A percentile compares a stretch with the other conserved stretches of the same genome.
Evolutionary conservation across 2,329 filamentous ascomycete genomes (phyloP).

Genomic region (Colletotrichum siamense): DNA sequence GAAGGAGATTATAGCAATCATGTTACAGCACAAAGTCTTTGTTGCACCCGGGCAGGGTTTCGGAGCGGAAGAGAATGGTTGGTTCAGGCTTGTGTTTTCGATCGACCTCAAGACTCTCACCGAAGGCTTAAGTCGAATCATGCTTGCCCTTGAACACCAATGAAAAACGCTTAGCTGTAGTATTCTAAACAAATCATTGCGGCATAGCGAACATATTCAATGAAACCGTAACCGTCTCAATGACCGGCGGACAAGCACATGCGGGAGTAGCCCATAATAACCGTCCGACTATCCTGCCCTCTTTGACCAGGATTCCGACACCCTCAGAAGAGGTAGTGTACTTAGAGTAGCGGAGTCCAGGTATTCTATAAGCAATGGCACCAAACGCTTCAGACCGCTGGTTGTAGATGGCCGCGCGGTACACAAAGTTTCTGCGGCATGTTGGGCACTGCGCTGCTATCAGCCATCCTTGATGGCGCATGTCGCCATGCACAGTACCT

Average conservation of each 20-base stretch:
- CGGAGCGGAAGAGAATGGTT: not conserved
- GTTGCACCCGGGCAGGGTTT: not conserved
- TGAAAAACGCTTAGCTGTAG: accelerated
- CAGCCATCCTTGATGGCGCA: not conserved
- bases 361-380: not conserved
- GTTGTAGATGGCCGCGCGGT: not conserved
- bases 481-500: not conserved
- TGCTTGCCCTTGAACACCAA: not conserved
- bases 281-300: not conserved
- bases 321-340: not conserved
- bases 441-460: not conserved
- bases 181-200: not conserved
- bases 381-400: not conserved
- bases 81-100: not conserved
- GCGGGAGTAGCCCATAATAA: not conserved
- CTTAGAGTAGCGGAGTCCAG: not conserved
- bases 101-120: not conserved
- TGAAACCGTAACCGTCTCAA: not conserved
- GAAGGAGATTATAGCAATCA: not conserved
- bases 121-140: not conserved
- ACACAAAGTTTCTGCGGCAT: not conserved
- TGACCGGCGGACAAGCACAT: not conserved
- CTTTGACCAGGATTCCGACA: not conserved
- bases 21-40: not conserved
- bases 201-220: not conserved